These are phyloP conservation scores for Aspergillus latus DNA, from an alignment of 2,329 filamentous ascomycete genomes.

Conservation along the genomic window DNA sequence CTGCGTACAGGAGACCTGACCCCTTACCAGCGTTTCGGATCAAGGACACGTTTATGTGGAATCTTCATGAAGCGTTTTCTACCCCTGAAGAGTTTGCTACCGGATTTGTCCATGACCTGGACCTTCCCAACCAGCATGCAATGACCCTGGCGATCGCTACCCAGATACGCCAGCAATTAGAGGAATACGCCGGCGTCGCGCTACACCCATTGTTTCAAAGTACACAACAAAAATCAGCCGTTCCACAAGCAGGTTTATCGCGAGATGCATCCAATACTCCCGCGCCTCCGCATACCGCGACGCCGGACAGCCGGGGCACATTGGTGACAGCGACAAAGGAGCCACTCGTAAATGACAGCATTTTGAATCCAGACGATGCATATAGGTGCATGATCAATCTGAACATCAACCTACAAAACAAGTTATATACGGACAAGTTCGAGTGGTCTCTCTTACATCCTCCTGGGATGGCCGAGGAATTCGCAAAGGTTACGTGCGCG, in stretches of 20 bases:
- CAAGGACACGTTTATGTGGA: constrained; percentile 97
- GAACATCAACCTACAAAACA: constrained; percentile 87
- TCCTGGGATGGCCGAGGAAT: constrained; percentile 85
- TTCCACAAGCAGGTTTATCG: constrained; percentile 42
- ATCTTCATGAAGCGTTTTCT: constrained; percentile 87
- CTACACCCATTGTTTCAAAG: constrained; percentile 86
- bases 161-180: constrained; percentile 90
- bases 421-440: constrained; percentile 94
- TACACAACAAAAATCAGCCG: constrained; percentile 28
- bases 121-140: constrained; percentile 72
- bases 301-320: constrained; percentile 57
- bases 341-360: constrained; percentile 61
- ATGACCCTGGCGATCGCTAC: constrained; percentile 81
- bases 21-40: constrained; percentile 80
- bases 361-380: constrained; percentile 86
- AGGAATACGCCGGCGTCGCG: constrained; percentile 93
- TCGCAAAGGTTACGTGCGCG: constrained; percentile 88
- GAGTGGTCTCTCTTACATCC: constrained; percentile 95
- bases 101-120: constrained; percentile 84
- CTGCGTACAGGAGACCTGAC: constrained; percentile 78
- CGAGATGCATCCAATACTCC: constrained; percentile 57
- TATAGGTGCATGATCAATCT: constrained; percentile 91
- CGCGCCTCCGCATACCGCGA: constrained; percentile 49
- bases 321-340: constrained; percentile 36
- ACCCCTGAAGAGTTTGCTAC: constrained; percentile 97